Evolutionary conservation across 768 basidiomycete species (phyloP), one percentile per base, ranked within the genome.

Genomic region (Obba rivulosa): DNA sequence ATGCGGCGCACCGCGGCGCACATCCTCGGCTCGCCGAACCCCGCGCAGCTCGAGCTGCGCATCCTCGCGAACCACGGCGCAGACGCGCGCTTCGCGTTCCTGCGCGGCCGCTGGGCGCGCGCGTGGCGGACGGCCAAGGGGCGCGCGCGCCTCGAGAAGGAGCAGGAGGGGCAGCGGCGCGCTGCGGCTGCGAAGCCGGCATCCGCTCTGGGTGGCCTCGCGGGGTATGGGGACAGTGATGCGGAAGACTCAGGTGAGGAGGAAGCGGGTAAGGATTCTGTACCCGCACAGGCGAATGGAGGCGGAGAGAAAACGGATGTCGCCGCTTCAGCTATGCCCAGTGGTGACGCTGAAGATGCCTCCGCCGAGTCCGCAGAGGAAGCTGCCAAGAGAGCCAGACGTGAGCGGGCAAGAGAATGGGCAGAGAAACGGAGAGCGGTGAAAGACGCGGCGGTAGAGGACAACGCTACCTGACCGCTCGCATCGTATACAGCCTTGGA

Each of bases 21-120:
- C 51, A 66, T 94, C 25, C 60, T 75, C 21, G 66, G 79, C 7
- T 86, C 91, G 1, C 80, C 84, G 1, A 92, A 93, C 57, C 78
- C 88, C 14, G 79, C 83, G 0, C 82, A 92, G 53, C 74, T 95
- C 20, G 91, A 93, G 63, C 82, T 92, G 75, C 79, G 92, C 5
- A 92, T 96, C 57, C 70, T 95, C 14, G 84, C 92, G 9, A 92
- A 95, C 56, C 79, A 94, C 58, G 85, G 89, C 0, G 68, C 72
- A 11, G 91, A 95, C 62, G 69, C 71, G 39, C 76, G 87, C 5
- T 94, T 96, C 59, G 79, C 83, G 1, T 94, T 94, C 63, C 64
- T 95, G 39, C 76, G 81, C 28, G 92, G 92, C 2, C 69, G 87
- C 20, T 92, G 87, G 83, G 72, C 73, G 46, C 66, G 66, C 2